These are phyloP conservation scores for Datura wrightii DNA, from an alignment of 257 asterid genomes.

Conservation along the genomic window DNA sequence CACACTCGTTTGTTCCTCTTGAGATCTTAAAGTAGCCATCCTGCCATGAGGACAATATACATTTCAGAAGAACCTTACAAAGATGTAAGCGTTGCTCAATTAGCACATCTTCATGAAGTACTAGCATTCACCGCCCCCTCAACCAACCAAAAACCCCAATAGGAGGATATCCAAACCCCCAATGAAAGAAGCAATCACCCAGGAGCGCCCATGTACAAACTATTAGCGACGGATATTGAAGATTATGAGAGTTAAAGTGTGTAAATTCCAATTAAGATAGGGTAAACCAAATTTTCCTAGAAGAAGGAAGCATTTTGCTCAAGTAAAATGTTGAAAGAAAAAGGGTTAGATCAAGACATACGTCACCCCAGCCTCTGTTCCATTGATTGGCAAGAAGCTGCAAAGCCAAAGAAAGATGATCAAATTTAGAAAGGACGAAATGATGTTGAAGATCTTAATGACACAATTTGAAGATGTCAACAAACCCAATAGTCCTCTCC, in stretches of 20 bases:
- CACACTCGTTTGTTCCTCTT: constrained; percentile 94
- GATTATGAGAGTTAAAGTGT: not conserved
- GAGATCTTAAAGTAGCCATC: constrained; percentile 90
- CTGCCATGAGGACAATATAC: constrained; percentile 47
- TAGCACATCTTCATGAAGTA: not conserved
- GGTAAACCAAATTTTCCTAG: not conserved
- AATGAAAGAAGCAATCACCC: not conserved
- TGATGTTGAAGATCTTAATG: not conserved
- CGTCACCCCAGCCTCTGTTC: constrained; percentile 99
- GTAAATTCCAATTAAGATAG: not conserved
- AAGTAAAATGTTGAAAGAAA: not conserved
- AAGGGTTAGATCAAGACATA: constrained; percentile 44
- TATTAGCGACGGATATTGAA: not conserved
- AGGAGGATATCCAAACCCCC: not conserved
- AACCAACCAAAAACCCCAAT: not conserved
- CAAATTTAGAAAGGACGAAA: constrained; percentile 29
- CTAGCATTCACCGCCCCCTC: not conserved
- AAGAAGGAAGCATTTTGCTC: not conserved
- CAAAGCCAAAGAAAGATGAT: constrained; percentile 35
- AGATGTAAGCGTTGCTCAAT: not conserved
- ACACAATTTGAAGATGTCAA: not conserved
- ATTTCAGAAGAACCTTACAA: not conserved
- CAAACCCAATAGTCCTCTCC: constrained; percentile 97
- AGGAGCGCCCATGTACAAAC: not conserved
- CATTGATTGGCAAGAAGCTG: constrained; percentile 97